Evolutionary conservation across 805 yeast species (phyloP), one percentile per base, ranked within the genome.

Genomic region (Candida endomychidarum): DNA sequence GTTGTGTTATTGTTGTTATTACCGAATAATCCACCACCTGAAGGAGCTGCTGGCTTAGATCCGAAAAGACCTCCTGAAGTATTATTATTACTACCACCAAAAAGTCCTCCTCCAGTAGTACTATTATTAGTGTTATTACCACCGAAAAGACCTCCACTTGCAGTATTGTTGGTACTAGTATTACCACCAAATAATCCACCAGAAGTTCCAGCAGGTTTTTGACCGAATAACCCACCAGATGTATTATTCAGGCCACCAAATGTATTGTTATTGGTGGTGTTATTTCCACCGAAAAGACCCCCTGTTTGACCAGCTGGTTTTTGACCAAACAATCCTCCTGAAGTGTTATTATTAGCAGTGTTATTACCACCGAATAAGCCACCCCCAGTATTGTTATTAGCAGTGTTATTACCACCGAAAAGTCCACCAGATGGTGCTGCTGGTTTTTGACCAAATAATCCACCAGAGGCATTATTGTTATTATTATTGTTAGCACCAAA

Each of bases 1-100:
- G 18, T 27, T 7, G 49, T 36, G 23, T 39, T 56, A 25, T 40
- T 38, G 19, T 38, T 37, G 51, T 52, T 38, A 39, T 47, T 51
- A 9, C 77, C 76, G 48, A 74, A 74, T 25, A 72, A 48, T 7
- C 78, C 78, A 25, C 57, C 56, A 24, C 61, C 32, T 33, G 56
- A 30, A 16, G 20, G 17, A 16, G 34, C 11, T 6, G 35, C 35
- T 11, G 35, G 35, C 14, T 25, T 33, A 20, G 14, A 25, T 5
- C 61, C 60, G 49, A 65, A 64, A 4, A 57, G 47, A 3, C 61
- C 60, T 9, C 59, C 56, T 17, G 53, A 31, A 21, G 52, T 33
- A 23, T 38, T 54, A 23, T 41, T 42, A 30, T 38, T 37, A 51
- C 51, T 37, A 45, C 48, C 38, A 42, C 48, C 80, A 54, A 77